Percentiles rank a stretch among this genome's conserved stretches.
phyloP scores from a whole-genome alignment of 164 flowering plant genomes.

The Cinnamomum chago region DNA sequence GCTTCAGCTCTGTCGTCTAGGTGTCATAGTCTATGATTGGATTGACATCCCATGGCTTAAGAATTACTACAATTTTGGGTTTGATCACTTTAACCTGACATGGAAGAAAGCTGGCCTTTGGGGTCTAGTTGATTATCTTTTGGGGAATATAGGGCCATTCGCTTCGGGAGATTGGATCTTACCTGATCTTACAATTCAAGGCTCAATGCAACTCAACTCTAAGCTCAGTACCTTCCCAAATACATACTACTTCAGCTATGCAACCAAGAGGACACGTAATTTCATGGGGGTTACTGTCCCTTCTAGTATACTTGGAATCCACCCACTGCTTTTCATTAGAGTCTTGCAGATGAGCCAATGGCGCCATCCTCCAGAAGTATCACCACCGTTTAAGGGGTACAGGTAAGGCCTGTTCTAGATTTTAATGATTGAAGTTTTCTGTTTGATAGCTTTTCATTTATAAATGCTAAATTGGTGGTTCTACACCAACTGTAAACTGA shows the following conservation, averaged over 20 bases:
- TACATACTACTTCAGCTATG: constrained; percentile 95
- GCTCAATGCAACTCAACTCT: constrained; percentile 57
- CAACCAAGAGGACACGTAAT: constrained; percentile 73
- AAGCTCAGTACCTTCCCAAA: constrained; percentile 71
- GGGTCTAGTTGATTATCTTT: constrained; percentile 75
- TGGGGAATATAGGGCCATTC: constrained; percentile 88
- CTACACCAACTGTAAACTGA: not conserved
- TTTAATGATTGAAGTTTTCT: not conserved
- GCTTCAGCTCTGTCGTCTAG: constrained; percentile 79
- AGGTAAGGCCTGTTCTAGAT: constrained; percentile 35
- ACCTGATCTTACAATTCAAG: constrained; percentile 93
- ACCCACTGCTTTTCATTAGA: constrained; percentile 76
- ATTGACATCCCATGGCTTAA: constrained; percentile 79
- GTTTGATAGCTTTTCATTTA: not conserved
- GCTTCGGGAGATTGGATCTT: constrained; percentile 97
- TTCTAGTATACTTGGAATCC: constrained; percentile 66
- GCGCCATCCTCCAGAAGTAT: constrained; percentile 66
- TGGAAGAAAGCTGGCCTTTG: constrained; percentile 70
- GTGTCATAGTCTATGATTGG: constrained; percentile 90
- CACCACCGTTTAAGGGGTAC: constrained; percentile 94
- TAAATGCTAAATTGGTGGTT: not conserved
- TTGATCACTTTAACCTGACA: constrained; percentile 85
- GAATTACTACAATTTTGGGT: constrained; percentile 83
- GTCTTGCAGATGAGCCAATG: constrained; percentile 90
- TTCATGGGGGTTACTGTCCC: constrained; percentile 73